Base-by-base conservation (phyloP, 176 grass and related monocot genomes). In the Alopecurus myosuroides region DNA sequence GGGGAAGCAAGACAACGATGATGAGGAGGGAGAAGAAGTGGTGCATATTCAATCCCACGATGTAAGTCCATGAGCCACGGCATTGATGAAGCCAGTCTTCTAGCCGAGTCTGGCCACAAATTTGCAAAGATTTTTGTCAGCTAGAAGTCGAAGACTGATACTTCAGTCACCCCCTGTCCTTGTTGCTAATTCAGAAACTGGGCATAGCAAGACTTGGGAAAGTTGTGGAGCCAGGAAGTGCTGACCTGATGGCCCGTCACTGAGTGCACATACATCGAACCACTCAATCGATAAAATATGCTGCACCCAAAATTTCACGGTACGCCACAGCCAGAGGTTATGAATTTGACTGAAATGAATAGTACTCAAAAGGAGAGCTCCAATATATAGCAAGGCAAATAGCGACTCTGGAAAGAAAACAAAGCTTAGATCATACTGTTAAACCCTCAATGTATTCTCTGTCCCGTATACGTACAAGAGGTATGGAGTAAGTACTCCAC, bases 1-100 rank as follows among this genome's bases (percentile, higher is more conserved):
- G 8, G n/a, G 26, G 26, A 26, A 89, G 52, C 33, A 88, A 12
- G 39, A 83, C 3, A 44, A 86, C 11, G 58, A 88, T 15, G 6
- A 85, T 4, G 45, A 76, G 1, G 58, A 13, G 1, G 58, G 4
- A 1, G 79, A 83, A 5, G 56, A 67, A 14, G 57, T 17, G 55
- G 1, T 26, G 61, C 72, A 77, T 61, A 29, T 7, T 61, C 10
- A 9, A 26, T 89, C 66, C 51, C 31, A 8, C 2, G 33, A n/a
- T n/a, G n/a, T n/a, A n/a, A n/a, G n/a, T n/a, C n/a, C n/a, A n/a
- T n/a, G 26, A 19, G 9, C 13, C 60, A 63, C 28, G 2, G 14
- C 26, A 17, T 30, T 2, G 13, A 31, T 14, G 5, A 63, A 17
- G 13, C 7, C 2, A 3, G 28, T 33, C 60, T 63, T 63, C 6